phyloP scores from a whole-genome alignment of 2,329 filamentous ascomycete species.

The Periconia sp. region DNA sequence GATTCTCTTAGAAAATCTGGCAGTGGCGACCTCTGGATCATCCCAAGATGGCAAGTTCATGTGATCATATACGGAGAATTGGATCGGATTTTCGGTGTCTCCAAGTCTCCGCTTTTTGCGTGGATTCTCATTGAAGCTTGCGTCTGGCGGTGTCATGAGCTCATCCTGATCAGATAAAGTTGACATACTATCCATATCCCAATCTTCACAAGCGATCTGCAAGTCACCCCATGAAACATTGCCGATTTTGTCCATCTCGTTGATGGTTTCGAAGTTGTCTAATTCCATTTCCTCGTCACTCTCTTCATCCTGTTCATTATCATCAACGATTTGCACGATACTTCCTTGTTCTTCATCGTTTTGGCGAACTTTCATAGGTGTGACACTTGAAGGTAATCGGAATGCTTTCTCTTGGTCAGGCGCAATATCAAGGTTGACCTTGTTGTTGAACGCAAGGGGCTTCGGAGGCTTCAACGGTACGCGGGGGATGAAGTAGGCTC shows the following conservation, averaged over 20 bases:
- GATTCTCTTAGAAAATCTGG: slow-evolving; percentile 74
- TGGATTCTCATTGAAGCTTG: slow-evolving; percentile 37
- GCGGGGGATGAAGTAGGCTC: slow-evolving; percentile 76
- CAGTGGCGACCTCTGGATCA: slow-evolving; percentile 74
- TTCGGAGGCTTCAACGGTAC: slow-evolving; percentile 78
- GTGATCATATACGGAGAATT: slow-evolving; percentile 41
- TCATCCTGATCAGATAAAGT: slow-evolving; percentile 32
- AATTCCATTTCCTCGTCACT: slow-evolving; percentile 48
- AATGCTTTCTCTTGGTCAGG: slow-evolving; percentile 86
- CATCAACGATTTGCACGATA: slow-evolving; percentile 49
- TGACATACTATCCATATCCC: slow-evolving; percentile 61
- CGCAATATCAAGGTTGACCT: slow-evolving; percentile 83
- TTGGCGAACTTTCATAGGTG: slow-evolving; percentile 50
- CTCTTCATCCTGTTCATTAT: slow-evolving; percentile 49
- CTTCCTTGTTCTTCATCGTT: slow-evolving; percentile 58
- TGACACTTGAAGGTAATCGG: slow-evolving; percentile 63
- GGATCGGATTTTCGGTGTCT: slow-evolving; percentile 20
- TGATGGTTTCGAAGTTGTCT: slow-evolving; percentile 53
- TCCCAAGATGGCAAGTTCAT: slow-evolving; percentile 66
- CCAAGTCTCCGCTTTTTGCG: slow-evolving; percentile 68
- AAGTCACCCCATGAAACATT: slow-evolving; percentile 80
- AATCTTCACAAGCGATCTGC: slow-evolving; percentile 83
- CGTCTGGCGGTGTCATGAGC: slow-evolving; percentile 29
- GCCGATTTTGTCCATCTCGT: slow-evolving; percentile 67
- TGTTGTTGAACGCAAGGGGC: slow-evolving; percentile 74